Base-by-base conservation (phyloP, 1,139 yeast species). In the Sugiyamaella pinicola region DNA sequence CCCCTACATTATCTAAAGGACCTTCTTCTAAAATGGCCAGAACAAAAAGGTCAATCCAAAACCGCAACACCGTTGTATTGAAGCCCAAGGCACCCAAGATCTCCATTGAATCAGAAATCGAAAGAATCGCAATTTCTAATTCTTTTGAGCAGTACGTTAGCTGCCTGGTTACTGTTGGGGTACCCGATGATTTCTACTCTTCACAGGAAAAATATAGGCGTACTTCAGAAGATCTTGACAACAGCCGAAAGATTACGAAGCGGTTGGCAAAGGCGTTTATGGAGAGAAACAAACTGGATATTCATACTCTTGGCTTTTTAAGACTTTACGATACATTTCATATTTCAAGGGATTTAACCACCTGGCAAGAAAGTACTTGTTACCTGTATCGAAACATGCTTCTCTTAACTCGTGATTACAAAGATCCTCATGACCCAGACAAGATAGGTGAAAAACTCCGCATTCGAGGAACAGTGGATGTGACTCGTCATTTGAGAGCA, bases 351-450 rank as follows among this genome's bases (percentile, higher is more conserved):
- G 61, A 62, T 47, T 43, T 50, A 41, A 29, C 47, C 15, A 29
- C 47, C 19, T 61, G 65, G 65, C 61, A 61, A 39, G 47, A 54
- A 21, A 54, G 58, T 31, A 58, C 58, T 17, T 62, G 66, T 47
- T 62, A 60, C 37, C 33, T 62, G 42, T 62, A 60, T 52, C 62
- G 60, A 10, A 49, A 47, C 12, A 55, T 58, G 34, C 53, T 62
- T 10, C 43, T 62, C 18, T 51, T 61, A 13, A 49, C 58, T 12
- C 56, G 58, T 15, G 55, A 52, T 13, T 54, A 46, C 29, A 33
- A 24, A 7, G 40, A 34, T 22, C 13, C 12, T 3, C 13, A 22
- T 18, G 51, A 46, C 22, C 44, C 51, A 19, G 39, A 34, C 19
- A 18, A 35, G 3, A 13, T 38, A 31, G 22, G 53, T 28, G 40